A percentile compares a stretch with the other conserved stretches of the same genome.
Conservation (phyloP, 129 eudicot genomes). For the Pulicaria dysenterica region DNA sequence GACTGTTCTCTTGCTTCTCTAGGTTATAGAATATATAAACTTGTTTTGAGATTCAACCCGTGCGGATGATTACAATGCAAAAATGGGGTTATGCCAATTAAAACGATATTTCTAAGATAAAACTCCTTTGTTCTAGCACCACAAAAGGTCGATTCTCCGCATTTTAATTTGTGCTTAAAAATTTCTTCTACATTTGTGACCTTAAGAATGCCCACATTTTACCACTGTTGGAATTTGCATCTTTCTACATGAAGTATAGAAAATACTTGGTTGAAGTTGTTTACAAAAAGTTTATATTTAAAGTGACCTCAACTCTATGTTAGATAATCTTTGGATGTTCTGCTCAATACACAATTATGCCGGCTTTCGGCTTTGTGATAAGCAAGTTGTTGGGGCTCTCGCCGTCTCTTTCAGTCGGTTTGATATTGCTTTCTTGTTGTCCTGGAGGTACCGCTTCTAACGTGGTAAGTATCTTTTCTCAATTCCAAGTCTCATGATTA, state of each 20-base stretch:
- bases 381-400: conserved; percentile 72
- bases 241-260: conserved; percentile 12
- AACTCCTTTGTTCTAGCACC: background rate
- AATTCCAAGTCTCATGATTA: background rate
- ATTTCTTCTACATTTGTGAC: background rate
- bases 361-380: conserved; percentile 57
- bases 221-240: background rate
- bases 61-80: background rate
- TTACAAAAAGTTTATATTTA: background rate
- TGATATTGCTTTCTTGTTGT: conserved; percentile 84
- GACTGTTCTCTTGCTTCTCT: background rate
- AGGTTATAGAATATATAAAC: background rate
- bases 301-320: background rate
- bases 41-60: conserved; percentile 2
- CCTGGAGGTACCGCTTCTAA: conserved; percentile 98
- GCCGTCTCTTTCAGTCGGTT: conserved; percentile 70
- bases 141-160: background rate
- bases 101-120: background rate
- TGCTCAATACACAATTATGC: conserved; percentile 86
- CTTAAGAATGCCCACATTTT: background rate
- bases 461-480: conserved; percentile 59
- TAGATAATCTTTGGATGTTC: conserved; percentile 80
- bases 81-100: background rate
- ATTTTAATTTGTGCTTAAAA: background rate
- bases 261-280: background rate